Conservation (phyloP, 1,284 basidiomycete genomes). For the Heterobasidion occidentale region DNA sequence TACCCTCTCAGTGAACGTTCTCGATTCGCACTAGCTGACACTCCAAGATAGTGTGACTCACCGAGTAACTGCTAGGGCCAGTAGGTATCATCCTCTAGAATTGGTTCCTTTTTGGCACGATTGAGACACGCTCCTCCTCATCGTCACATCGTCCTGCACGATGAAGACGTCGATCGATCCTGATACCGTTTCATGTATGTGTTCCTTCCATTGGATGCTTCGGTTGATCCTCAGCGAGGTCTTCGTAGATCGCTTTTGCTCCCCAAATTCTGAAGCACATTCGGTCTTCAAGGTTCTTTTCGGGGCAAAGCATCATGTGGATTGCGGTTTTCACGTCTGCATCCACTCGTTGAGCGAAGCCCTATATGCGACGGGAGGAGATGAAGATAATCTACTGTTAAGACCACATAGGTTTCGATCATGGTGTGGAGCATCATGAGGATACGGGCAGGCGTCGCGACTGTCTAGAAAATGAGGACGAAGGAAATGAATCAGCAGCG, state of each 20-base stretch:
- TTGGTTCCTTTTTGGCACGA: conserved; percentile 96
- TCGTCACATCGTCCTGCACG: conserved; percentile 99
- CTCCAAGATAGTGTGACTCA: conserved; percentile 96
- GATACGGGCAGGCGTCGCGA: conserved; percentile 40
- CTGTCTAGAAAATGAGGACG: conserved; percentile 75
- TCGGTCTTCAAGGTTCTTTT: conserved; percentile 86
- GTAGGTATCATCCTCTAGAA: conserved; percentile 85
- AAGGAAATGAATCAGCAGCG: conserved; percentile 69
- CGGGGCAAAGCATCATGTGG: conserved; percentile 86
- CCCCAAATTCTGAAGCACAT: conserved; percentile 94
- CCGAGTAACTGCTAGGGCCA: conserved; percentile 61
- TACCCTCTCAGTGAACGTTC: conserved; percentile 32
- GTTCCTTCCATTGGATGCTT: conserved; percentile 4
- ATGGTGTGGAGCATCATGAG: conserved; percentile 21
- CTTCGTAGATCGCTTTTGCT: conserved; percentile 83
- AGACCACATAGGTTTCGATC: conserved; percentile 72
- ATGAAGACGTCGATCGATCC: conserved; percentile 99
- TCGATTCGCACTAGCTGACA: conserved; percentile 95
- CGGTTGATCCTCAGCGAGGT: conserved; percentile 8
- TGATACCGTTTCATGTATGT: conserved; percentile 90
- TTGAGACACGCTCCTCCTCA: conserved; percentile 75
- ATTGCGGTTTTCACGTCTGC: conserved; percentile 77
- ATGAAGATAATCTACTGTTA: conserved; percentile 78
- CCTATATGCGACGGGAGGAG: conserved; percentile 92
- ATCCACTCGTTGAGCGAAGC: conserved; percentile 88